phyloP scores from a whole-genome alignment of 2,329 filamentous ascomycete genomes.

The Claviceps sp. region DNA sequence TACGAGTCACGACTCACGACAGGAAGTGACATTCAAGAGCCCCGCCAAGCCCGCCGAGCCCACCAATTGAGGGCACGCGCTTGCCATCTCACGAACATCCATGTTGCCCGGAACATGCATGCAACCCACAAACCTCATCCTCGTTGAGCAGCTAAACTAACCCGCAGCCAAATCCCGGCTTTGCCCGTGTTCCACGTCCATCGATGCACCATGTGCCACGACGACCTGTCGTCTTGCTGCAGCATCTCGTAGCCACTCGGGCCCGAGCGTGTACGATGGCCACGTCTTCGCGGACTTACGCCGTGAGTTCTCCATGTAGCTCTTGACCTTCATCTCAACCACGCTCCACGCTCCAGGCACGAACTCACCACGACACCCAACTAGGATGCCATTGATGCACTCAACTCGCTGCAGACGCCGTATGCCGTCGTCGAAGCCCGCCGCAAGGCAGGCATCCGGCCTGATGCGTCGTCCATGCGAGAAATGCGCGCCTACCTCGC shows the following conservation, averaged over 20 bases:
- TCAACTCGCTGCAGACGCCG: slow-evolving; percentile 87
- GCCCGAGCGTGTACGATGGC: slow-evolving; percentile 15
- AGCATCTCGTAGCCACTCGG: slow-evolving; percentile 9
- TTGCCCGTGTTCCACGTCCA: neutral
- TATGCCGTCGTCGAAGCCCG: slow-evolving; percentile 69
- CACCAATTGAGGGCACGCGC: neutral
- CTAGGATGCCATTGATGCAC: slow-evolving; percentile 70
- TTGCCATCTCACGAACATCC: neutral
- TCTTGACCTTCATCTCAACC: neutral
- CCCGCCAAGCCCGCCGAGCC: too few species aligned
- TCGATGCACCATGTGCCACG: slow-evolving; percentile 13
- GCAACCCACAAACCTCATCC: neutral
- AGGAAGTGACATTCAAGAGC: too few species aligned
- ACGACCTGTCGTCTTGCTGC: slow-evolving; percentile 13
- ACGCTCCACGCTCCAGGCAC: neutral
- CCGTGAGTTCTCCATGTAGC: slow-evolving; percentile 13
- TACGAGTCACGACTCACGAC: too few species aligned
- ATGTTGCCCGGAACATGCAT: too few species aligned
- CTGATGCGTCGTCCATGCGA: slow-evolving; percentile 56
- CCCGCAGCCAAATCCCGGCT: neutral
- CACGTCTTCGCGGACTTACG: slow-evolving; percentile 19
- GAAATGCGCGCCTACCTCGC: slow-evolving; percentile 71
- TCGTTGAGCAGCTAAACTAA: neutral
- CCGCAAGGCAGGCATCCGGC: slow-evolving; percentile 55
- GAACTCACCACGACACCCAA: neutral